Base-by-base conservation (phyloP, 2,329 filamentous ascomycete genomes). In the Byssothecium circinans region DNA sequence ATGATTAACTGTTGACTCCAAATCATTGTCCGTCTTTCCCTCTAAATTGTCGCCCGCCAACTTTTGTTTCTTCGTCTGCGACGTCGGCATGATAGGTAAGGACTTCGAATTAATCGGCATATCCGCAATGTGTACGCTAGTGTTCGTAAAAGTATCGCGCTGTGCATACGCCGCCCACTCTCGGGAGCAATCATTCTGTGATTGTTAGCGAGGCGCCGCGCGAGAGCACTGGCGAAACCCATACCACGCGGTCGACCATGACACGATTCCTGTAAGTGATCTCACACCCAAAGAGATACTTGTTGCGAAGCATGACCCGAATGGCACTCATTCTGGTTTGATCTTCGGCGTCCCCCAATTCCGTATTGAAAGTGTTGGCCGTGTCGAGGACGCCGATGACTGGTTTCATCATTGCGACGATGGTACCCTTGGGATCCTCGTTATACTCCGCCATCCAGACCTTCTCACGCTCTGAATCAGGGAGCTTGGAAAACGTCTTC, bases 261-360 rank as follows among this genome's bases (percentile, higher is more conserved):
- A 41, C 12, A 15, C 38, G 40, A 27, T 45, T 17, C 33, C 30
- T 22, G 15, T 34, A 50, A 10, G 43, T 40, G n/a, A 22, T 39
- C n/a, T 45, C 33, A 27, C 47, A 50, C 2, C 38, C 47, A 15
- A 42, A 50, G 8, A 15, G 29, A 14, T 50, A 50, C 39, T 50
- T 50, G 7, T 40, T 45, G 11, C 47, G 39, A 14, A 50, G 18
- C 42, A 50, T 45, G 1, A 17, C 20, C 10, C 35, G 42, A 8
- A 46, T 14, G 10, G 47, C 47, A 11, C 6, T 23, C 47, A 46
- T 46, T 29, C 35, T 50, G 2, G 35, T 25, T 6, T 6, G 35
- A 25, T 46, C 23, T 11, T 42, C 33, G 3, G 45, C 39, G 8
- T 33, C 11, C 12, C 8, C 15, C 33, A 43, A 20, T 10, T 50